Base-by-base conservation (phyloP, 192 early-diverging fungal genomes). In the Coemansia sp. region DNA sequence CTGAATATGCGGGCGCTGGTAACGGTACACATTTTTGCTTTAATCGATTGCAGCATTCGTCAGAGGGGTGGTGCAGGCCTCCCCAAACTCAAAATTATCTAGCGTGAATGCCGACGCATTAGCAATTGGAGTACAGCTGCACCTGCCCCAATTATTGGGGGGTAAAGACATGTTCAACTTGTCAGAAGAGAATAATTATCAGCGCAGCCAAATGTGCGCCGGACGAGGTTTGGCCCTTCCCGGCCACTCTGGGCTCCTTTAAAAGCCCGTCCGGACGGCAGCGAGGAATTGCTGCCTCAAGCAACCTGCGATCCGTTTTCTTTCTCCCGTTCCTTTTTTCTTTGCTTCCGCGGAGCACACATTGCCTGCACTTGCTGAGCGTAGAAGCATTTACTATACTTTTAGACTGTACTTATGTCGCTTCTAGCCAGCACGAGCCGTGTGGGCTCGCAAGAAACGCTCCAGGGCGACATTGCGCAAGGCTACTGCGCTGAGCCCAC, bases 401-500 rank as follows among this genome's bases (percentile, higher is more conserved):
- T 37, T n/a, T 21, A 38, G 52, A 54, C 52, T 25, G 52, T 25
- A 54, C 52, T 54, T 19, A 63, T 63, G 61, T 25, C 51, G 21
- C 32, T 24, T 35, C 52, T 53, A 35, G 41, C 49, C 37, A n/a
- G 45, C 23, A 60, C 65, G 49, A 73, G 48, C 50, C 72, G 65
- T 43, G 50, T 62, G 22, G 56, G 55, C 21, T 67, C 72, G 7
- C 65, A 67, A 19, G 59, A 66, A 41, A 73, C 71, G 21, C 71
- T 73, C 25, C 48, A 61, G 37, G 49, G 52, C 37, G 60, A 56
- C 2, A 27, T 37, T 43, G 17, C 32, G n/a, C 12, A 32, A n/a
- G 50, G 19, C 50, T 43, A 35, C 15, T n/a, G 17, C 25, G 24
- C 50, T 21, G 58, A 60, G 22, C 21, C 66, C 21, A 8, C 54